Base-by-base conservation (phyloP, 371 early-diverging fungal genomes). In the Mortierella sp. region DNA sequence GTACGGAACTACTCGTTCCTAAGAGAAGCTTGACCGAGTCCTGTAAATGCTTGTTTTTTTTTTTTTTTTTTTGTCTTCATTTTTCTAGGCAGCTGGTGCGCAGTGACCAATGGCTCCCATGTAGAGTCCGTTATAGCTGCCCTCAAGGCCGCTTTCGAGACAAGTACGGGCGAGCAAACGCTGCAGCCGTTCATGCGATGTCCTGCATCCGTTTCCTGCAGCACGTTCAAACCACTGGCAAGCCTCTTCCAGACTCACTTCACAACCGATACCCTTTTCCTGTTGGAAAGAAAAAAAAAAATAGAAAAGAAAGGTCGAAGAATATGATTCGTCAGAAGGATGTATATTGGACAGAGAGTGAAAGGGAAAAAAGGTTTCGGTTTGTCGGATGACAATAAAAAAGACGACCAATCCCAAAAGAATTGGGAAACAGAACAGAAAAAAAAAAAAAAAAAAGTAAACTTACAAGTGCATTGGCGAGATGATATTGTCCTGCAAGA, bases 221-320 rank as follows among this genome's bases (percentile, higher is more conserved):
- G 93, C 93, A 23, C 87, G 85, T 66, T 87, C 87, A 68, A 92
- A 92, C 91, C 91, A 93, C 28, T 75, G 46, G 1, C 88, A 84
- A 9, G 93, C 92, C 65, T 86, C 84, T 37, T 81, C 81, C 37
- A 89, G 66, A 65, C 93, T 83, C 37, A 84, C 83, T 18, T 83
- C 73, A 50, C 88, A 88, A 5, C 93, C 92, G 29, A 88, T 69
- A 14, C 94, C 94, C 65, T 91, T 88, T 70, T 90, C 92, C 67
- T 84, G 85, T 60, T 16, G 30, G 21, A 12, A 14, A 16, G 44
- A 61, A n/a, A 46, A 7, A 44, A 37, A 23, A 1, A 52, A 50
- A 53, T 1, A 25, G 30, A 15, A 9, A 37, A 30, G 14, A 16
- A 29, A 18, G 18, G 21, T 61, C 7, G 4, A 37, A 18, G 9